phyloP scores from a whole-genome alignment of 2,329 filamentous ascomycete genomes.

The Fusarium nurragi region DNA sequence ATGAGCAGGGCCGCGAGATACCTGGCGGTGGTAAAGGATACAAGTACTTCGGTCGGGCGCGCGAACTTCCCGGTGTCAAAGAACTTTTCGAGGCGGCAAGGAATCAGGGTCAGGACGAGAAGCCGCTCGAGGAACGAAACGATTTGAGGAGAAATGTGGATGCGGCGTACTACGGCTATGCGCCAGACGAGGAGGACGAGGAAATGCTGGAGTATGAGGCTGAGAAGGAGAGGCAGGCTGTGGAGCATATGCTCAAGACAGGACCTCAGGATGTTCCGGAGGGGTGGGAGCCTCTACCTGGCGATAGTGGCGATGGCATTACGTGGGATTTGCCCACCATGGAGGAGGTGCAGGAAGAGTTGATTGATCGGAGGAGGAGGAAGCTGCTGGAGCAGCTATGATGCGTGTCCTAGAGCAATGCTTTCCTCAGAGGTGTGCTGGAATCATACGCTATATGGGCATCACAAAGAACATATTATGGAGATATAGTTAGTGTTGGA shows the following conservation, averaged over 20 bases:
- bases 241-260: slow-evolving; percentile 71
- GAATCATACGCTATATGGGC: background rate
- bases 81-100: slow-evolving; percentile 89
- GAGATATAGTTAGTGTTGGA: background rate
- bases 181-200: slow-evolving; percentile 89
- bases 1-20: slow-evolving; percentile 77
- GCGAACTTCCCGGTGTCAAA: slow-evolving; percentile 92
- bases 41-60: slow-evolving; percentile 90
- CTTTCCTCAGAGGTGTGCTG: background rate
- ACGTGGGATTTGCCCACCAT: slow-evolving; percentile 85
- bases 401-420: background rate
- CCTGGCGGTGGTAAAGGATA: slow-evolving; percentile 86
- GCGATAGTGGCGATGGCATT: slow-evolving; percentile 83
- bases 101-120: slow-evolving; percentile 63
- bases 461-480: background rate
- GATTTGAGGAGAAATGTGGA: slow-evolving; percentile 82
- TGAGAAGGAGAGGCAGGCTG: slow-evolving; percentile 83
- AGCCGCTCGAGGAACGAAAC: slow-evolving; percentile 72
- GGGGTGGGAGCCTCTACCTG: slow-evolving; percentile 87
- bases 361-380: slow-evolving; percentile 85
- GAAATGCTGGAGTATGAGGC: slow-evolving; percentile 82
- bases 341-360: slow-evolving; percentile 93
- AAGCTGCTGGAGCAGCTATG: slow-evolving; percentile 84
- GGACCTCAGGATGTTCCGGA: slow-evolving; percentile 67
- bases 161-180: slow-evolving; percentile 95